Evolutionary conservation across 2,329 filamentous ascomycete genomes (phyloP).

Genomic region (Cladorrhinum sp.): DNA sequence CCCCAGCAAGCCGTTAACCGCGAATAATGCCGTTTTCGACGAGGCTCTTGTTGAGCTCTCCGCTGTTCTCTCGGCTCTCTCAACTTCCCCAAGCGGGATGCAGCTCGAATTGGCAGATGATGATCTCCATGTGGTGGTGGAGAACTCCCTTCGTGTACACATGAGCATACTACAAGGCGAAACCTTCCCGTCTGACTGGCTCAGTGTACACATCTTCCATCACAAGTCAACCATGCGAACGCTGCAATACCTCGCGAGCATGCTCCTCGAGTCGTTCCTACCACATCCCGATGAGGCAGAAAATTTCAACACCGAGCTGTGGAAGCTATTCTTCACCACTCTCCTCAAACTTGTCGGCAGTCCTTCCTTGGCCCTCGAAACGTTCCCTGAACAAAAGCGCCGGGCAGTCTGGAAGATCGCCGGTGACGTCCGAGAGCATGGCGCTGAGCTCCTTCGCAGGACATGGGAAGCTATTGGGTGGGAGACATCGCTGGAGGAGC

Average conservation of each 20-base stretch:
- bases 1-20: conserved; percentile 62
- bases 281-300: conserved; percentile 90
- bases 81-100: conserved; percentile 70
- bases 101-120: conserved; percentile 71
- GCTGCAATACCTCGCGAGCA: conserved; percentile 74
- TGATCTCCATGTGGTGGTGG: conserved; percentile 70
- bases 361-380: conserved; percentile 84
- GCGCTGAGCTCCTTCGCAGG: conserved; percentile 76
- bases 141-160: conserved; percentile 77
- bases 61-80: conserved; percentile 78
- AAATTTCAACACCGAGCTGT: conserved; percentile 86
- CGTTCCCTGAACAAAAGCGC: conserved; percentile 94
- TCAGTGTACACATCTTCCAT: conserved; percentile 90
- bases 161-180: conserved; percentile 87
- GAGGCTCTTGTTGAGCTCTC: conserved; percentile 87
- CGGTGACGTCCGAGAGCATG: conserved; percentile 88
- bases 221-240: conserved; percentile 86
- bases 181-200: conserved; percentile 84
- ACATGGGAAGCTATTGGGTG: conserved; percentile 97
- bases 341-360: conserved; percentile 87
- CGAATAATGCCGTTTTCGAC: conserved; percentile 64
- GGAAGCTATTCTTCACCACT: conserved; percentile 90
- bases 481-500: conserved; percentile 82
- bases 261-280: conserved; percentile 79
- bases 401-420: conserved; percentile 98